Conservation (phyloP, 345 rosid genomes). For the Euphorbia lathyris region DNA sequence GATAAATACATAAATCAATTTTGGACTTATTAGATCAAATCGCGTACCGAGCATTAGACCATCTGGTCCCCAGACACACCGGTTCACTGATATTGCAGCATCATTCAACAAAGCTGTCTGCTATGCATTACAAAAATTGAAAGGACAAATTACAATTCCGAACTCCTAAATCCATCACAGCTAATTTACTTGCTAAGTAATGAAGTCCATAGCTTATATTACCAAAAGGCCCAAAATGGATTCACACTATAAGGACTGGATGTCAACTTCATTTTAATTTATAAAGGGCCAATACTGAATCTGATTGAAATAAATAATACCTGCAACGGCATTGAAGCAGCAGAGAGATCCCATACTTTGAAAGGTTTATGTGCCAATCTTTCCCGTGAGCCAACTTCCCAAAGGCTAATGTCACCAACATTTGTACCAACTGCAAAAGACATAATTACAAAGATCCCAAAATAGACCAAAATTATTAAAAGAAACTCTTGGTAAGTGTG, state of each 20-base stretch:
- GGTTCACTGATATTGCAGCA: conserved; percentile 54
- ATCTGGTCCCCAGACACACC: conserved; percentile 66
- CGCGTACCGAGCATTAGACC: conserved; percentile 55
- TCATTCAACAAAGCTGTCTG: conserved; percentile 57
- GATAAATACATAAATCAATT: background rate
- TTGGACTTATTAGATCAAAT: background rate
- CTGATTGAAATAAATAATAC: conserved; percentile 19
- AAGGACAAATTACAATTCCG: background rate
- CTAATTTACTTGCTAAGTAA: conserved; percentile 1
- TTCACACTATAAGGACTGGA: background rate
- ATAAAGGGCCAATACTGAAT: background rate
- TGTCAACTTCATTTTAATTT: conserved; percentile 6
- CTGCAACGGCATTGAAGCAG: conserved; percentile 37
- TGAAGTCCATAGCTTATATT: background rate
- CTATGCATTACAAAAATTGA: background rate
- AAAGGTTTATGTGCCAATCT: conserved; percentile 40
- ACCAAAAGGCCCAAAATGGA: conserved; percentile 3
- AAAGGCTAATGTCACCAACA: conserved; percentile 43
- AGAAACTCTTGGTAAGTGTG: background rate
- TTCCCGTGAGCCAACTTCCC: conserved; percentile 46
- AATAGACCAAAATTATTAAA: background rate
- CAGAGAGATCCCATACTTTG: conserved; percentile 44
- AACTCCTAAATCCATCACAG: background rate
- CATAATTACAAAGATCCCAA: conserved; percentile 1
- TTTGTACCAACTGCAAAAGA: conserved; percentile 43